These are phyloP conservation scores for Cytospora paraplurivora DNA, from an alignment of 2,329 filamentous ascomycete genomes.

Conservation along the genomic window DNA sequence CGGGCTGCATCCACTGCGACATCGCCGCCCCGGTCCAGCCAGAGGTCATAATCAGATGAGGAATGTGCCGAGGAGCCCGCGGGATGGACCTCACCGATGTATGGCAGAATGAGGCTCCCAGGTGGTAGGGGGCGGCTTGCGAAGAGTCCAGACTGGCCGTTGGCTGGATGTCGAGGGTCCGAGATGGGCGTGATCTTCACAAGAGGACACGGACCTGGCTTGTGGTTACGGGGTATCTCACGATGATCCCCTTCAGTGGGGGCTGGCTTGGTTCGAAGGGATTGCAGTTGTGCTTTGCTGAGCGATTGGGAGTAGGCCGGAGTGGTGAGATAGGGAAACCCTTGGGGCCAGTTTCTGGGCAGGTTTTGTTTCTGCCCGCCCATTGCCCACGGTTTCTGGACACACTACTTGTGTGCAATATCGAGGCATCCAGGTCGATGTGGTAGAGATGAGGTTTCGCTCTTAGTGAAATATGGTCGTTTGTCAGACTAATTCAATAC, in stretches of 20 bases:
- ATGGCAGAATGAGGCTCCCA: slow-evolving; percentile 61
- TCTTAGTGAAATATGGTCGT: not conserved
- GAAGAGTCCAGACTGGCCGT: slow-evolving; percentile 62
- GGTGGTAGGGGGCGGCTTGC: slow-evolving; percentile 56
- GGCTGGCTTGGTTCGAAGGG: slow-evolving; percentile 40
- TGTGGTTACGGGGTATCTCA: slow-evolving; percentile 40
- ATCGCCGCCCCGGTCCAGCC: slow-evolving; percentile 58
- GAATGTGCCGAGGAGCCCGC: slow-evolving; percentile 40
- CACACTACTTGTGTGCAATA: not conserved
- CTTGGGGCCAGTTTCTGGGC: slow-evolving; percentile 61
- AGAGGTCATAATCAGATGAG: slow-evolving; percentile 65
- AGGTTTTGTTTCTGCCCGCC: slow-evolving; percentile 21
- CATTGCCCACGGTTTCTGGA: slow-evolving; percentile 5
- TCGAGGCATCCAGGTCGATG: not conserved
- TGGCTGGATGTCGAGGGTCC: slow-evolving; percentile 56
- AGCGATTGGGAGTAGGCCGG: slow-evolving; percentile 53
- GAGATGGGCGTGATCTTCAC: slow-evolving; percentile 59
- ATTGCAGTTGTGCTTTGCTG: slow-evolving; percentile 43
- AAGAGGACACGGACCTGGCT: slow-evolving; percentile 48
- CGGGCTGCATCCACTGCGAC: slow-evolving; percentile 62
- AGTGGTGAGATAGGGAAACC: slow-evolving; percentile 54
- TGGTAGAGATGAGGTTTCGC: not conserved
- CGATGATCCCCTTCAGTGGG: slow-evolving; percentile 33
- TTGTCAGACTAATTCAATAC: not conserved
- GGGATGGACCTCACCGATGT: slow-evolving; percentile 61